phyloP scores from a whole-genome alignment of 495 filamentous ascomycete genomes.

The Neurospora sp. region DNA sequence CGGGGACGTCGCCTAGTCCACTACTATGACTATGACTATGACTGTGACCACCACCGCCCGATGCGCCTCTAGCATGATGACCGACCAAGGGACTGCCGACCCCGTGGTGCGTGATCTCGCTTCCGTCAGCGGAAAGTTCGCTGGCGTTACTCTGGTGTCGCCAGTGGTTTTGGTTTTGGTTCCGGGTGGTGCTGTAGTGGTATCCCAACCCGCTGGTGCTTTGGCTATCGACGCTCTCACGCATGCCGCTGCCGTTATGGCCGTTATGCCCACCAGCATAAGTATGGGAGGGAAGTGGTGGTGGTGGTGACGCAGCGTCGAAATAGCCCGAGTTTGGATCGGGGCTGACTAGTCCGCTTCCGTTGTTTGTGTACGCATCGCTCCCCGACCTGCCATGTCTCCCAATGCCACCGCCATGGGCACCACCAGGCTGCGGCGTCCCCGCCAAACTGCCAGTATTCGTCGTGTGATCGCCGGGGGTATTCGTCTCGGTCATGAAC shows the following conservation, averaged over 20 bases:
- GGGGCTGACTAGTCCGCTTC: constrained; percentile 19
- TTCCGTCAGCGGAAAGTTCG: constrained; percentile 28
- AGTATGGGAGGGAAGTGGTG: background rate
- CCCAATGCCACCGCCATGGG: background rate
- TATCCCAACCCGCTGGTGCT: constrained; percentile 6
- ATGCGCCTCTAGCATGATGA: background rate
- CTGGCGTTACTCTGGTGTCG: constrained; percentile 30
- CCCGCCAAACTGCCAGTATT: constrained; percentile 2
- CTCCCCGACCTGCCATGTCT: constrained; percentile 16
- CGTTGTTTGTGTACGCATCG: background rate
- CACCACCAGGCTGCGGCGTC: constrained; percentile 9
- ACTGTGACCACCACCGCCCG: background rate
- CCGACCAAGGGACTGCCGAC: constrained; percentile 3
- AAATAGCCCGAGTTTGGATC: constrained; percentile 25
- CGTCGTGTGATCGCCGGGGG: background rate
- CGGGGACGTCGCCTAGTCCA: constrained; percentile 2
- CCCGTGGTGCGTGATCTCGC: constrained; percentile 15
- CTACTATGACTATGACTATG: background rate
- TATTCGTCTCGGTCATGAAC: background rate
- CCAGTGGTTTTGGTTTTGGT: constrained; percentile 6
- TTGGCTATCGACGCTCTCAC: constrained; percentile 24
- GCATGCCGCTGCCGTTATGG: constrained; percentile 7
- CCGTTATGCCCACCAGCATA: background rate
- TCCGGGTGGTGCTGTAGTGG: constrained; percentile 7
- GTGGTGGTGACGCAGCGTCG: constrained; percentile 8